Base-by-base conservation (phyloP, 257 asterid genomes). In the Petrea volubilis region DNA sequence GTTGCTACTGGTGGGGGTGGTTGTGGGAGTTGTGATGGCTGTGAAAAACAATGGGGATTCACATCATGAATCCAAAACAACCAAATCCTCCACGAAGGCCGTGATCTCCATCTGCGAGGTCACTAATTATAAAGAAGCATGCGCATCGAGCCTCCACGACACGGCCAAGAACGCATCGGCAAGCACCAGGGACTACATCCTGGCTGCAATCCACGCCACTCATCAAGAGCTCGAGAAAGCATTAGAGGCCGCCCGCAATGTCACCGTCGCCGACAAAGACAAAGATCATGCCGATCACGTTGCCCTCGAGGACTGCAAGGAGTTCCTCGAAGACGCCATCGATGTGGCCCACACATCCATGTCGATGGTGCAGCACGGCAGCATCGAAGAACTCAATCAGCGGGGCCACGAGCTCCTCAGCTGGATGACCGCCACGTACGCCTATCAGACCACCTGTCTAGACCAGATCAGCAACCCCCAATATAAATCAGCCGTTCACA, bases 261-360 rank as follows among this genome's bases (percentile, higher is more conserved):
- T 77, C 0, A 6, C 10, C 0, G 82, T 87, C 0, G 82, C 86
- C 0, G 74, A 83, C 75, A 69, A 81, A 15, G 72, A 67, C 0
- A 21, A 34, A 2, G 94, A 86, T 41, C 75, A 80, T 3, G 75
- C 29, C 70, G 47, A 80, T 63, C 76, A 83, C 40, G 28, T 62
- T 56, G 92, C 86, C 0, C 71, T 90, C 0, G 87, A 87, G 61
- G 96, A 87, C 74, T 92, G 98, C 75, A 86, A 87, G 57, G 75
- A 79, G 3, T 8, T 87, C 41, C 71, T 92, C 1, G 84, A 86
- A 2, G 71, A 70, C 20, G 90, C 96, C 0, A 29, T 75, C 0
- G 88, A 81, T 0, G 70, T 78, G 20, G 84, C 90, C 2, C 84
- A 87, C 24, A 84, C 80, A 0, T 25, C 90, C 3, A 10, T 81